phyloP scores from a whole-genome alignment of 1,284 basidiomycete species.

The Cystobasidium sp. region DNA sequence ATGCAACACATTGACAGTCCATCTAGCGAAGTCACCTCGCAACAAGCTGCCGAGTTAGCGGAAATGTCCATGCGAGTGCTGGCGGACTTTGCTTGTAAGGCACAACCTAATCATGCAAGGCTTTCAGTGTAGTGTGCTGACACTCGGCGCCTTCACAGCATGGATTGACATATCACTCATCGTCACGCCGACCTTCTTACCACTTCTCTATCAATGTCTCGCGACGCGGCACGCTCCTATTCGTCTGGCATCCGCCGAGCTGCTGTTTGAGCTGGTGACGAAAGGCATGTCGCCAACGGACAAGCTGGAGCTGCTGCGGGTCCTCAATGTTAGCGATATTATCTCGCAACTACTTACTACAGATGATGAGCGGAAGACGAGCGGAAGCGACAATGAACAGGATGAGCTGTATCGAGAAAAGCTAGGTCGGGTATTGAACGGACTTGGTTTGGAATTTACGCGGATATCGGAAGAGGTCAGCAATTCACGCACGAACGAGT shows the following conservation, averaged over 20 bases:
- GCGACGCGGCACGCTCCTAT: constrained; percentile 63
- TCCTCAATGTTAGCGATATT: constrained; percentile 80
- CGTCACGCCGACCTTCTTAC: constrained; percentile 86
- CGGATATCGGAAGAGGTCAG: constrained; percentile 79
- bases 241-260: constrained; percentile 78
- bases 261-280: constrained; percentile 78
- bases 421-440: constrained; percentile 82
- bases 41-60: constrained; percentile 74
- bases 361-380: constrained; percentile 59
- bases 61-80: constrained; percentile 89
- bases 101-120: not conserved
- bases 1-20: constrained; percentile 62
- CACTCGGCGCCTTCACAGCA: constrained; percentile 61
- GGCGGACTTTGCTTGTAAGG: constrained; percentile 88
- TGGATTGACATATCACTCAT: constrained; percentile 99
- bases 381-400: constrained; percentile 50
- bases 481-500: constrained; percentile 44
- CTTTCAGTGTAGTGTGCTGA: not conserved
- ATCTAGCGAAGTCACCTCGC: constrained; percentile 58
- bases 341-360: constrained; percentile 77
- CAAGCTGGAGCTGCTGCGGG: constrained; percentile 87
- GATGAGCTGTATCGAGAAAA: constrained; percentile 87
- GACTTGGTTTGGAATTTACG: constrained; percentile 79
- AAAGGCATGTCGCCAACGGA: constrained; percentile 94
- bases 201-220: constrained; percentile 81